These are phyloP conservation scores for Aspergillus pseudoterreus DNA, from an alignment of 2,329 filamentous ascomycete species.

Conservation along the genomic window DNA sequence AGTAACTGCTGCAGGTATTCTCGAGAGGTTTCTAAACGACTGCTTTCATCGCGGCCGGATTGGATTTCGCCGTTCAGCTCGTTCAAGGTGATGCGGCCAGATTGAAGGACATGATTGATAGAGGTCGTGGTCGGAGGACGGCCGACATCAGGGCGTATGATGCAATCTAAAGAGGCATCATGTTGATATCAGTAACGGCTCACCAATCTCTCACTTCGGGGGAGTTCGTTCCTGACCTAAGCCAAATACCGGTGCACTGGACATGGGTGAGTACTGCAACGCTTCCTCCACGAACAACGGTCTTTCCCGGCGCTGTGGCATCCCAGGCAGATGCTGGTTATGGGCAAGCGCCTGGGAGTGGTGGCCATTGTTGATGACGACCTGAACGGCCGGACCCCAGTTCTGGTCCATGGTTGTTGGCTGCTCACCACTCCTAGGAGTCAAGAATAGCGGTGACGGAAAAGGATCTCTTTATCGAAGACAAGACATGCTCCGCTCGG, in stretches of 20 bases:
- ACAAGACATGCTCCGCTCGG: slow-evolving; percentile 25
- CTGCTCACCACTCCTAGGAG: slow-evolving; percentile 20
- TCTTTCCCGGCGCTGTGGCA: slow-evolving; percentile 25
- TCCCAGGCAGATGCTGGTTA: slow-evolving; percentile 22
- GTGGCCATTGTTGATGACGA: slow-evolving; percentile 35
- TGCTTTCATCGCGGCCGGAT: slow-evolving; percentile 54
- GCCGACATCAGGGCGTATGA: slow-evolving; percentile 40
- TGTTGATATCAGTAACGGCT: slow-evolving; percentile 19
- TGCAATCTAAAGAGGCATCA: slow-evolving; percentile 32
- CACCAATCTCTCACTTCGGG: slow-evolving; percentile 6
- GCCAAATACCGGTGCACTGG: slow-evolving; percentile 46
- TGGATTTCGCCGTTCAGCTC: slow-evolving; percentile 68
- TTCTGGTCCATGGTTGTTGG: slow-evolving; percentile 36
- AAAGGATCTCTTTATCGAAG: slow-evolving; percentile 17
- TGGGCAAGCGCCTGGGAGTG: slow-evolving; percentile 25
- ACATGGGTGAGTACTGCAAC: slow-evolving; percentile 48
- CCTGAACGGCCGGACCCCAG: slow-evolving; percentile 38
- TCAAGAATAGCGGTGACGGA: slow-evolving; percentile 17
- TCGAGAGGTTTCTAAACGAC: slow-evolving; percentile 66
- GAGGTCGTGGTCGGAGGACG: slow-evolving; percentile 38
- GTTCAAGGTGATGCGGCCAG: slow-evolving; percentile 55
- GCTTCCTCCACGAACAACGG: slow-evolving; percentile 46
- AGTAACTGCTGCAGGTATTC: slow-evolving; percentile 73
- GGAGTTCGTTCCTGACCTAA: slow-evolving; percentile 31
- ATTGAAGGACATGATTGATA: slow-evolving; percentile 47